Evolutionary conservation across 768 basidiomycete genomes (phyloP).

Genomic region (Lactifluus echinatus): DNA sequence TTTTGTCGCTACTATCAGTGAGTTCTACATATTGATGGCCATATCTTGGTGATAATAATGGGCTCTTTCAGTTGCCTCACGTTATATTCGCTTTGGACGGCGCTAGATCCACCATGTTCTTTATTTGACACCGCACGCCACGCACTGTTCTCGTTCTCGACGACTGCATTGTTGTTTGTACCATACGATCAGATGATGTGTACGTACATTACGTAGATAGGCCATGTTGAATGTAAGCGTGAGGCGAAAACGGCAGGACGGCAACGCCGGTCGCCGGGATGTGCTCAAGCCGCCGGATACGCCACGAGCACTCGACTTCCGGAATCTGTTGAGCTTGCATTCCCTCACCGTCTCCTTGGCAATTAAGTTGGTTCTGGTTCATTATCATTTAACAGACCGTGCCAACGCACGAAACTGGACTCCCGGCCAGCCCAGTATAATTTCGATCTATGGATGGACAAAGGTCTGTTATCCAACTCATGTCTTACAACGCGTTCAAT

Average conservation of each 20-base stretch:
- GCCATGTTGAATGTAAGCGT: background rate
- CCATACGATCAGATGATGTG: no score
- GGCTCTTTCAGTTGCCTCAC: constrained; percentile 51
- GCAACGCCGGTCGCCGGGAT: constrained; percentile 4
- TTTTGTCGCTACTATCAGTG: constrained; percentile 47
- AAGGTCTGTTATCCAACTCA: constrained; percentile 17
- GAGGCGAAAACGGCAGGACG: constrained; percentile 13
- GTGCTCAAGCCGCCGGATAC: background rate
- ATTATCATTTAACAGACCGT: constrained; percentile 29
- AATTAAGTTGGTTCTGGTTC: constrained; percentile 13
- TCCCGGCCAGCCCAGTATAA: constrained; percentile 59
- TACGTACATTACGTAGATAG: no score
- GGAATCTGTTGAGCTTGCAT: constrained; percentile 1
- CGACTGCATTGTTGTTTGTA: no score
- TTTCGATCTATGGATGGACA: constrained; percentile 29
- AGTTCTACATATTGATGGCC: constrained; percentile 10
- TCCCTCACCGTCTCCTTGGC: constrained; percentile 18
- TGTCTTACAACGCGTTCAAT: background rate
- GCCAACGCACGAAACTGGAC: constrained; percentile 68
- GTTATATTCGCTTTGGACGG: constrained; percentile 37
- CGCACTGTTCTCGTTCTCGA: no score
- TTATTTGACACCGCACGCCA: no score
- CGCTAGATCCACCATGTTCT: no score
- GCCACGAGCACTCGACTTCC: constrained; percentile 3
- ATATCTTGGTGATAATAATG: constrained; percentile 4